Evolutionary conservation across 169 alveolate genomes (phyloP), one percentile per base, ranked within the genome.

Genomic region (Perkinsus marinus): DNA sequence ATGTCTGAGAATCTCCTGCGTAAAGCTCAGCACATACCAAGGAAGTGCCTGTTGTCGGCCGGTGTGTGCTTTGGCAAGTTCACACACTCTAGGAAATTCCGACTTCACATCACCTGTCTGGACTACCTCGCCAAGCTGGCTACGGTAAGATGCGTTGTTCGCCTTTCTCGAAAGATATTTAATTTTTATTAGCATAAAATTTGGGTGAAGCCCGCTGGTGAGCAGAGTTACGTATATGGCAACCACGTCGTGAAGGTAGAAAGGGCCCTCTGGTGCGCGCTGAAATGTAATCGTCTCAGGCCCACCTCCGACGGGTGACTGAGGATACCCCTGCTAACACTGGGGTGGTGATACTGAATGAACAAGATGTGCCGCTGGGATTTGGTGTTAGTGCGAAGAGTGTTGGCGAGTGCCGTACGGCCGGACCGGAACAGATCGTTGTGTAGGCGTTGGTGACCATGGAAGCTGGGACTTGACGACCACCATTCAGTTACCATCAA

Each of bases 181-280:
- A 26, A 39, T 79, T 36, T 16, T 79, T 10, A 30, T 39, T 96
- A 96, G 95, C 96, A 96, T 94, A 97, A 97, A 95, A 97, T 97
- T 26, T 98, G 99, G 99, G 95, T 98, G 39, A 98, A 97, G 92
- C 98, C 98, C 68, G 96, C 96, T 41, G 99, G 99, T 39, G 99
- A 97, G 92, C 97, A 98, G 95, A 94, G 97, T 90, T 98, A 92
- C 93, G 95, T 97, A 90, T 98, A 98, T 95, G 99, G 99, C 43
- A 97, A 98, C 94, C 98, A 98, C 93, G 97, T 97, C 39, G 95
- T 97, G 39, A 98, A 97, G 96, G 95, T 93, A 43, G 34, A 0
- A 16, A n/a, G n/a, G n/a, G n/a, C n/a, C n/a, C n/a, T n/a, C n/a
- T 43, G 26, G 79, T 26, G 3, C 79, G 34, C 34, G 10, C 19